A percentile compares a stretch with the other conserved stretches of the same genome.
Conservation (phyloP, 140 eudicot species). For the Senecio squalidus region DNA sequence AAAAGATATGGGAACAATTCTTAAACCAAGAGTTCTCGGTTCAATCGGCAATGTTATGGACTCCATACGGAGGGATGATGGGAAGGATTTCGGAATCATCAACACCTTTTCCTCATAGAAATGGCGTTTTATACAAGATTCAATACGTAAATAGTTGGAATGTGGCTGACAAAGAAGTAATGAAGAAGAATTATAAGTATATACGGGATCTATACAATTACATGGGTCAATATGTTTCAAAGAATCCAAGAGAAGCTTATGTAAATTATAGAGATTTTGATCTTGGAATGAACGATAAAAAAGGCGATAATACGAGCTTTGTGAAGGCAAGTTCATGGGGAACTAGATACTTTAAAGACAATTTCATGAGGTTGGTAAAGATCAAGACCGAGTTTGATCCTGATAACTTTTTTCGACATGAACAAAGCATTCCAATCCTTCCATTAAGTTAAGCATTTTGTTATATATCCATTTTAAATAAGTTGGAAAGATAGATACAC, state of each 20-base stretch:
- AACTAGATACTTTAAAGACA: conserved; percentile 21
- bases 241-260: conserved; percentile 32
- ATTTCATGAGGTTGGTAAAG: conserved; percentile 26
- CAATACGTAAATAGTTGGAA: conserved; percentile 18
- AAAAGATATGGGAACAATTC: not conserved
- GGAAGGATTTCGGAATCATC: conserved; percentile 16
- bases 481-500: too few species aligned
- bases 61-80: conserved; percentile 33
- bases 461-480: too few species aligned
- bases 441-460: not conserved
- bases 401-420: conserved; percentile 36
- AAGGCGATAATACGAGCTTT: conserved; percentile 24
- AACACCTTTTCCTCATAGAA: conserved; percentile 25
- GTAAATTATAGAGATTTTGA: conserved; percentile 40
- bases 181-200: conserved; percentile 18
- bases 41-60: conserved; percentile 21
- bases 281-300: conserved; percentile 26
- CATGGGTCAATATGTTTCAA: conserved; percentile 27
- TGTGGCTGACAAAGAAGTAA: not conserved
- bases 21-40: conserved; percentile 4
- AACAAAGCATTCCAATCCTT: conserved; percentile 39
- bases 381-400: conserved; percentile 31
- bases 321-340: conserved; percentile 32
- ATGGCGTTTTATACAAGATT: conserved; percentile 18
- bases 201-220: conserved; percentile 17